Evolutionary conservation across 2,329 filamentous ascomycete species (phyloP), one percentile per base, ranked within the genome.

Genomic region (Penicillium polonicum): DNA sequence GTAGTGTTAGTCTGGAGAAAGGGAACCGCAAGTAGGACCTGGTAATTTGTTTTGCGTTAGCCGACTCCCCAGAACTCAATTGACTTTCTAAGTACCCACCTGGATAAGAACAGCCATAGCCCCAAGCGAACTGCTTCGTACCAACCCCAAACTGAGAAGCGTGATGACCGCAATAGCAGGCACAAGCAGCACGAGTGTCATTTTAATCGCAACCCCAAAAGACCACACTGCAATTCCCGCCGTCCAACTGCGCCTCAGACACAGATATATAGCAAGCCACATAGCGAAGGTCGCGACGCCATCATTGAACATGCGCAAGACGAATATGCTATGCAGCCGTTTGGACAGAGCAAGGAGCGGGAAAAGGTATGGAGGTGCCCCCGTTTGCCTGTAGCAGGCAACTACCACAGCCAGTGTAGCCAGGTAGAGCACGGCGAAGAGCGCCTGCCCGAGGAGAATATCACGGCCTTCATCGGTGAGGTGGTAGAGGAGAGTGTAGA

Each of bases 221-320:
- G 88, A 88, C 78, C 90, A 97, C 49, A 86, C 78, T 17, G 91
- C 72, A 49, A 86, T 87, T 7, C 88, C 94, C 0, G 88, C 67
- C 27, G 86, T 86, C 89, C 90, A 97, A 57, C 82, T 79, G 33
- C 86, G 82, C 45, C 83, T 84, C 78, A 97, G 91, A 71, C 92
- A 89, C 62, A 85, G 80, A 70, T 85, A 89, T 39, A 97, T 87
- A n/a, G 91, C 85, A 19, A 86, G 73, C 85, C 91, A 97, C 60
- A 99, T 82, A 65, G 90, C 91, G 66, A 94, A 81, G 4, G 88
- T 85, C 19, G 92, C 92, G 71, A 96, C 90, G 66, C 92, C 91
- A 77, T 99, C 94, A 76, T 99, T 99, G 82, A 99, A 99, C 70
- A 93, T 88, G 43, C 94, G 86, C 55, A 99, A 82, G 65, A 99